Percentiles rank a stretch among this genome's conserved stretches.
These are phyloP conservation scores for Luffa aegyptiaca DNA, from an alignment of 306 rosid species.

Conservation along the genomic window DNA sequence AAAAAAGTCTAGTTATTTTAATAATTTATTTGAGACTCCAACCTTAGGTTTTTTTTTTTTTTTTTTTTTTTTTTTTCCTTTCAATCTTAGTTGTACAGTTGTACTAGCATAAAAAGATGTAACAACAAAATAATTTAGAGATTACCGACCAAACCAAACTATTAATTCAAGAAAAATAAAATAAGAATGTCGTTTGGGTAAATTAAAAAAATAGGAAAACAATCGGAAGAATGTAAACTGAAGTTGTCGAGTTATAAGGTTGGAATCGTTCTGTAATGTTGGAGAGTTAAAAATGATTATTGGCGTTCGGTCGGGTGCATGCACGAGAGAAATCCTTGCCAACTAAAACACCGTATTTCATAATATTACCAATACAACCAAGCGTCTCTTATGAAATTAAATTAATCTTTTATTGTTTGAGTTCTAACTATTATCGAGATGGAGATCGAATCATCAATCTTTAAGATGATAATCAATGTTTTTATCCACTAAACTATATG, in stretches of 20 bases:
- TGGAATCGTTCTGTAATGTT: constrained; percentile 4
- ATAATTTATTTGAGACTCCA: too few relatives aligned
- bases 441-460: too few relatives aligned
- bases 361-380: not conserved
- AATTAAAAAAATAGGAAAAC: not conserved
- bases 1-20: too few relatives aligned
- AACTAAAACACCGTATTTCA: not conserved
- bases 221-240: not conserved
- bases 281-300: not conserved
- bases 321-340: not conserved
- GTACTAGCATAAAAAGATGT: too few relatives aligned
- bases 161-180: not conserved
- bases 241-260: not conserved
- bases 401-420: too few relatives aligned
- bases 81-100: too few relatives aligned
- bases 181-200: not conserved
- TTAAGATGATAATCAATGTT: too few relatives aligned
- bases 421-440: too few relatives aligned
- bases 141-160: not conserved
- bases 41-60: too few relatives aligned
- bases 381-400: too few relatives aligned
- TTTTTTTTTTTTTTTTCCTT: too few relatives aligned
- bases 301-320: not conserved
- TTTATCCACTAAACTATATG: too few relatives aligned
- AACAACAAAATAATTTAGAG: not conserved